Evolutionary conservation across 208 protist species (phyloP), one percentile per base, ranked within the genome.

Genomic region (Spongospora subterranea): DNA sequence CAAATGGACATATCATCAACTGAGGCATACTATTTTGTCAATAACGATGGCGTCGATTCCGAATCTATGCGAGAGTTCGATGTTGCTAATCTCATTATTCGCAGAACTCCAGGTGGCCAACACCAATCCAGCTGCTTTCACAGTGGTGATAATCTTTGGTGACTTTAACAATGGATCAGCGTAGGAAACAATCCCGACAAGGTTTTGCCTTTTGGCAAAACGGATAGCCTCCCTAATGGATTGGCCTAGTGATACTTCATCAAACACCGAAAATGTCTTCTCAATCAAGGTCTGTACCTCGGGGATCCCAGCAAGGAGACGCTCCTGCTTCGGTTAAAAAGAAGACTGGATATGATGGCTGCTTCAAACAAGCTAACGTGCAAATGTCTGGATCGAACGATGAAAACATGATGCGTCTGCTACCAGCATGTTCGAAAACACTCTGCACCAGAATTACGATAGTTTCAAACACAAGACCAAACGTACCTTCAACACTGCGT

Each of bases 321-420:
- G 17, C 29, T 6, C 54, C 88, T 20, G 88, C 88, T 39, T 60
- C 54, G 1, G 88, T 89, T 39, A 89, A 45, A 32, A 89, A 89
- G 54, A 89, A 89, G 17, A 94, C 93, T 29, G 93, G 93, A 32
- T 94, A 94, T 60, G 88, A 66, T 39, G 93, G 91, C 91, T 94
- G 93, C 64, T 94, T 94, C 1, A 82, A 29, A 32, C 88, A 89
- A 0, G 54, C 76, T 0, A 94, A 1, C 13, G 92, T 45, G 64
- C 92, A 94, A 24, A 94, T 93, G 20, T 94, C 93, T n/a, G 93
- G 91, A 29, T 94, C 93, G 38, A 94, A 94, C 6, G 91, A 93
- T 13, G 92, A 94, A n/a, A 94, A 94, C 46, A 94, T 93, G 0
- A 94, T 46, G 46, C 54, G 64, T 46, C 93, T 50, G 24, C 66